Conservation (phyloP, 2,329 filamentous ascomycete species). For the Colletotrichum melonis region DNA sequence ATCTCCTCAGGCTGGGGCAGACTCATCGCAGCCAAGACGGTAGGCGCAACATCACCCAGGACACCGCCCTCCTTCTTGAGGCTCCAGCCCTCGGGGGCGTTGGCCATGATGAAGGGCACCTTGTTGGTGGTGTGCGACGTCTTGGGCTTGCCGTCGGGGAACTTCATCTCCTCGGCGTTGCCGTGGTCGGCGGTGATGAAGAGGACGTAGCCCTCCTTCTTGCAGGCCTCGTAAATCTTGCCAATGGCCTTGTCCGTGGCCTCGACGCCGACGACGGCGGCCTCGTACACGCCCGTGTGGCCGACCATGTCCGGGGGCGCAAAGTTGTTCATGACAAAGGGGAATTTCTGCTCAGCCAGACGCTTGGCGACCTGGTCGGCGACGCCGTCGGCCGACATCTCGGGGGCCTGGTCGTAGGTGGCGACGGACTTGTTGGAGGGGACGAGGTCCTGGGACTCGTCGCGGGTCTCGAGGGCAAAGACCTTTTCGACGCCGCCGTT, state of each 20-base stretch:
- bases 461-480: conserved; percentile 90
- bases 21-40: conserved; percentile 90
- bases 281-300: conserved; percentile 97
- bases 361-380: conserved; percentile 91
- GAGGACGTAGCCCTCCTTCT: conserved; percentile 90
- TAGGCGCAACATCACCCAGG: conserved; percentile 98
- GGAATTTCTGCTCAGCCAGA: conserved; percentile 85
- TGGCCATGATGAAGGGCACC: conserved; percentile 98
- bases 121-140: conserved; percentile 98
- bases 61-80: conserved; percentile 83
- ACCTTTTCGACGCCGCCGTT: conserved; percentile 98
- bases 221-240: conserved; percentile 91
- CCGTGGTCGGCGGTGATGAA: conserved; percentile 98
- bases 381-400: conserved; percentile 94
- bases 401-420: conserved; percentile 93
- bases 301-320: conserved; percentile 99
- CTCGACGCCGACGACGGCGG: conserved; percentile 84
- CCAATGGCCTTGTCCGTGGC: conserved; percentile 96
- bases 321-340: conserved; percentile 99
- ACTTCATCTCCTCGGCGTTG: conserved; percentile 99
- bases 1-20: conserved; percentile 91
- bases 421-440: conserved; percentile 90
- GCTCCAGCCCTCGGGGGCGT: conserved; percentile 89
- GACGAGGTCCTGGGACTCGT: conserved; percentile 82
- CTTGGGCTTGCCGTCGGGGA: conserved; percentile 94